Evolutionary conservation across 345 rosid species (phyloP), one percentile per base, ranked within the genome.

Genomic region (Erodium maritimum): DNA sequence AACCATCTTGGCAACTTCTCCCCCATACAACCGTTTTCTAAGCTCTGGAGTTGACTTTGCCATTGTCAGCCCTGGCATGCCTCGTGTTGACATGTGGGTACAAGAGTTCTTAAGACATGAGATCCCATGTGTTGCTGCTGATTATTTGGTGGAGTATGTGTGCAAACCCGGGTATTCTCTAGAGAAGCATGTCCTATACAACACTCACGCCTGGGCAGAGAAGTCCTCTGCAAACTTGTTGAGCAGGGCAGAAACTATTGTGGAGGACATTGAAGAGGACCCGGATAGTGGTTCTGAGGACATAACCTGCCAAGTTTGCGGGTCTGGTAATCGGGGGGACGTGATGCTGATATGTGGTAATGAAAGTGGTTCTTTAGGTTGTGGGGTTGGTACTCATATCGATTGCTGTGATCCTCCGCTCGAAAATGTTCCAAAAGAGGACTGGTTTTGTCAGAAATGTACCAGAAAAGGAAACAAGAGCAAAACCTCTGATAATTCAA

Each of bases 71-170:
- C 87, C 97, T 0, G 93, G 95, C 24, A 83, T 80, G 74, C 80
- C 95, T 9, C 67, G 67, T 5, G 83, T 64, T 1, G 96, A 94
- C 55, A 5, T 77, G 51, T 94, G 96, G 96, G 78, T 94, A 50
- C 90, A 87, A 66, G 96, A 87, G 82, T 87, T 93, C 69, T 24
- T 93, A 67, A 75, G 73, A 25, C 81, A 90, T 17, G 85, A 94
- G 72, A 77, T 90, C 61, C 97, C 99, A 8, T 94, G 99, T 24
- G 72, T 94, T 23, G 79, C 71, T 18, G 72, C 90, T 4, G 99
- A 94, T 70, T 90, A 94, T 78, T 54, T 94, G 60, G 99, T 94
- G 61, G 99, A 94, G 74, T 87, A 85, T 52, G 91, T 90, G 8
- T 94, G 99, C 78, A 94, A 90, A 67, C 85, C 95, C 14, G 95